phyloP scores from a whole-genome alignment of 2,329 filamentous ascomycete genomes.

The Aureobasidium sp. region DNA sequence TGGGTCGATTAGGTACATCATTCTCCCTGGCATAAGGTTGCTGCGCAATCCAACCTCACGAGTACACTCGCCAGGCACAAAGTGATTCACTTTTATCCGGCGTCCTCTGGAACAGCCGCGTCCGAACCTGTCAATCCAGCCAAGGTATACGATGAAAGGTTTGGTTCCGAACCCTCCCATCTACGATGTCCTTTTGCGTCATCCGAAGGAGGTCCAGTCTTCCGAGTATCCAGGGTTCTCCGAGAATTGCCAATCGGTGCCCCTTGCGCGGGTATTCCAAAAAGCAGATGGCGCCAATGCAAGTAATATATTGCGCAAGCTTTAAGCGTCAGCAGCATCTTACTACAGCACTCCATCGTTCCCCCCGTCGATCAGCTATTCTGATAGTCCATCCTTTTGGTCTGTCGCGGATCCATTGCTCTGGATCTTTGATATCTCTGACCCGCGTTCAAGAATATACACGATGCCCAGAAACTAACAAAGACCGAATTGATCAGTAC shows the following conservation, averaged over 20 bases:
- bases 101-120: too few relatives aligned
- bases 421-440: neutral
- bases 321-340: neutral
- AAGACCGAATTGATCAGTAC: neutral
- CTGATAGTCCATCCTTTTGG: neutral
- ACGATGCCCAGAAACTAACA: too few relatives aligned
- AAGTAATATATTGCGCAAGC: slow-evolving; percentile 9
- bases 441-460: neutral
- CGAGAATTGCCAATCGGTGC: neutral
- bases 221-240: neutral
- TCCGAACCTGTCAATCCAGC: neutral
- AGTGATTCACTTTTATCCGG: neutral
- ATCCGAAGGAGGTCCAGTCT: neutral
- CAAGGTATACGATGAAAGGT: neutral
- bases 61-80: neutral
- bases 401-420: neutral
- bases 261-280: neutral
- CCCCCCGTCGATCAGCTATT: slow-evolving; percentile 10
- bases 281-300: neutral
- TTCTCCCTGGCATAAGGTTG: neutral
- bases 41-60: neutral
- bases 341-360: neutral
- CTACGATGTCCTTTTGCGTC: neutral
- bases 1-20: neutral
- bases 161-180: neutral